These are phyloP conservation scores for Phytophthora pisi DNA, from an alignment of 352 stramenopile genomes.

Conservation along the genomic window DNA sequence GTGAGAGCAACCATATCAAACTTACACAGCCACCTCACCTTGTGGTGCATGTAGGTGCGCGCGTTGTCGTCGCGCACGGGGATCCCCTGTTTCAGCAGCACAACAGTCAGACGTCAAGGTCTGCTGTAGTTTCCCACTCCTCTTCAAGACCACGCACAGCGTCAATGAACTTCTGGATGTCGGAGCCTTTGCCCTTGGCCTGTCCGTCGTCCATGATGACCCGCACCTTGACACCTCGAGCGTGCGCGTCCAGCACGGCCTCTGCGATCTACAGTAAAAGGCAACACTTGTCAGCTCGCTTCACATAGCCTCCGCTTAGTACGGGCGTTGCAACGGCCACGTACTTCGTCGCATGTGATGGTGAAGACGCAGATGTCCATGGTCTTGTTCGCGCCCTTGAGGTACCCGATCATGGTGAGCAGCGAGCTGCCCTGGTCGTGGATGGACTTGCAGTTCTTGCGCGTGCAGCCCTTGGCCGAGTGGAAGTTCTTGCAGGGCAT, in stretches of 20 bases:
- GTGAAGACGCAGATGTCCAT: constrained; percentile 82
- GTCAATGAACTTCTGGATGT: constrained; percentile 80
- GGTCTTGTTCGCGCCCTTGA: constrained; percentile 46
- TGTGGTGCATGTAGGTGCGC: constrained; percentile 75
- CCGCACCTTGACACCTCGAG: constrained; percentile 55
- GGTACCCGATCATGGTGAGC: constrained; percentile 54
- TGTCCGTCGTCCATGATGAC: constrained; percentile 74
- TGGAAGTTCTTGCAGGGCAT: constrained; percentile 70
- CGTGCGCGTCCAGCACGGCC: constrained; percentile 58
- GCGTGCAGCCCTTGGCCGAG: constrained; percentile 52
- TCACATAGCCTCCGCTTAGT: too few relatives aligned
- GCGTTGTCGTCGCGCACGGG: constrained; percentile 64
- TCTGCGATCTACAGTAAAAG: constrained; percentile 52
- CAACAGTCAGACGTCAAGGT: background rate
- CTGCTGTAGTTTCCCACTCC: background rate
- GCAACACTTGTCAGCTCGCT: background rate
- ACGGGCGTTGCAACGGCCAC: background rate
- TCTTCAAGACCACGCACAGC: constrained; percentile 35
- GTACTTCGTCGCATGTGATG: constrained; percentile 74
- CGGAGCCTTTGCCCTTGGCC: constrained; percentile 59
- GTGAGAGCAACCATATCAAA: background rate
- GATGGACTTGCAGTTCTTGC: constrained; percentile 71
- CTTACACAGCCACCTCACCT: constrained; percentile 50
- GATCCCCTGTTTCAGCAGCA: constrained; percentile 49
- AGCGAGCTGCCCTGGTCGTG: constrained; percentile 68